Base-by-base conservation (phyloP, 805 yeast species). In the Sungouiozyma intestinalis region DNA sequence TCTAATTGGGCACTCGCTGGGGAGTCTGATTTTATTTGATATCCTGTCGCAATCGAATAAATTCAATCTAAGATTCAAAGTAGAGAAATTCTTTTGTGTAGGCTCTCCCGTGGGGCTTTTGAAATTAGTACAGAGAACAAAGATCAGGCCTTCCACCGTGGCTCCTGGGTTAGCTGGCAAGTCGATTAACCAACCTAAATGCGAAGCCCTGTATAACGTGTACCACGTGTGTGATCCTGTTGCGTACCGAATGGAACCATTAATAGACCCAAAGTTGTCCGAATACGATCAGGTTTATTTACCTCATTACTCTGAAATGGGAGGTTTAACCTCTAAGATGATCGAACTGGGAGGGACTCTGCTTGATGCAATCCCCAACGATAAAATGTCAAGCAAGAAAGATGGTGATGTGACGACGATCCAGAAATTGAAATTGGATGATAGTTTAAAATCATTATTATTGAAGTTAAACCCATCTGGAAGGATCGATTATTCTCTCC, bases 51-150 rank as follows among this genome's bases (percentile, higher is more conserved):
- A 64, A 15, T 81, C 76, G 32, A 49, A 57, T 2, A 69, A 67
- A 1, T 63, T 64, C 43, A 51, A 60, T 2, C 67, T 90, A 17
- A 73, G 74, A 27, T 90, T 90, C 56, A 71, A 76, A 0, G 88
- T 85, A 4, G 81, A 79, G 15, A 81, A 81, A 48, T 73, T 77
- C 48, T 88, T 86, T 57, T 77, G 84, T 11, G 69, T 86, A 27
- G 98, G 97, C 0, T 85, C 95, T 2, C 98, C 97, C 0, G 74
- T 84, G 31, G 97, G 96, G 1, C 77, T 86, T 16, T 83, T 88
- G 62, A 81, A 83, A 58, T 65, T 90, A 27, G 72, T 92, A 34
- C 79, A 77, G 48, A 74, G 80, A 36, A 72, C 72, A 36, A 75
- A 74, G 38, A 71, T 87, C n/a, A 64, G 67, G 8, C 40, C 42